Conservation (phyloP, 83 land plant species). For the Picea abies region DNA sequence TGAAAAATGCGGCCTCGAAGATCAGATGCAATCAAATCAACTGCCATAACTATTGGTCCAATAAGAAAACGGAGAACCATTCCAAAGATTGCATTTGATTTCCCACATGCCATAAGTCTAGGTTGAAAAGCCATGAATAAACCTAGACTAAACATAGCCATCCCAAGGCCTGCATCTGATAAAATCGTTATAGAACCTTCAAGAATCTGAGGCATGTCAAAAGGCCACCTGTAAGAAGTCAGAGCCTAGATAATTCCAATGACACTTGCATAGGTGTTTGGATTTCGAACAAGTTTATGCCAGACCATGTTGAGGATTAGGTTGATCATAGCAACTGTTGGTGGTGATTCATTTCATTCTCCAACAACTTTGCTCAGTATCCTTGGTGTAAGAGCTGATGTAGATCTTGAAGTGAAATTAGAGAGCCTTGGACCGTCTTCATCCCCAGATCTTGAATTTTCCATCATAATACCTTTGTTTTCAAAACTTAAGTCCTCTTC, state of each 20-base stretch:
- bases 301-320: slow-evolving; percentile 10
- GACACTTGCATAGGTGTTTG: slow-evolving; percentile 15
- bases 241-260: slow-evolving; percentile 8
- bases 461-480: background rate
- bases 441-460: background rate
- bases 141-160: slow-evolving; percentile 30
- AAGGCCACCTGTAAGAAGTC: slow-evolving; percentile 30
- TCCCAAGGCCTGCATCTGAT: too few relatives aligned
- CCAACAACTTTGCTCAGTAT: background rate
- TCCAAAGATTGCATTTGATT: too few relatives aligned
- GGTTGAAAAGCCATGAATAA: too few relatives aligned
- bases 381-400: background rate
- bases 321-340: background rate
- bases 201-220: slow-evolving; percentile 65
- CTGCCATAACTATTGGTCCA: too few relatives aligned
- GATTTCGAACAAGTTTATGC: slow-evolving; percentile 12
- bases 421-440: background rate
- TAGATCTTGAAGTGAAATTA: background rate
- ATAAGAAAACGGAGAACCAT: too few relatives aligned
- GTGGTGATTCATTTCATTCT: background rate
- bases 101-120: too few relatives aligned
- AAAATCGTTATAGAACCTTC: slow-evolving; percentile 57
- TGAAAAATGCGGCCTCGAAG: too few relatives aligned
- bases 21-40: too few relatives aligned
- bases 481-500: background rate